phyloP scores from a whole-genome alignment of 495 filamentous ascomycete species.

The Penicillium diatomitis region DNA sequence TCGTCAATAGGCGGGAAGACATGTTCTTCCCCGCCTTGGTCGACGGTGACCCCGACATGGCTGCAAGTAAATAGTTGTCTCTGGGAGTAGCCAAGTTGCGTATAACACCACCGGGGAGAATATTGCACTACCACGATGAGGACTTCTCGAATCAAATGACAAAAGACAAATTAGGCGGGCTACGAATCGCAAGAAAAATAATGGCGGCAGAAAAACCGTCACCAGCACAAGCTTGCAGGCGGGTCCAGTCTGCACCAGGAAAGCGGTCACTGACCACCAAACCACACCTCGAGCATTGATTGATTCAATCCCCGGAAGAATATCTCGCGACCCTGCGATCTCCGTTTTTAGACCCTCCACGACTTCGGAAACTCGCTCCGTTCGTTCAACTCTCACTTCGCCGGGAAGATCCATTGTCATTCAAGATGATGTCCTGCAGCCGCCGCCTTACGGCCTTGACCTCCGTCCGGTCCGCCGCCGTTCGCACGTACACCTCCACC shows the following conservation, averaged over 20 bases:
- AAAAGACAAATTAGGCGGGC: background rate
- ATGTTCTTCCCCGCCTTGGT: constrained; percentile 56
- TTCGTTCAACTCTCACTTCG: constrained; percentile 6
- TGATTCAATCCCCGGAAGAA: constrained; percentile 20
- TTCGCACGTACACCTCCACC: constrained; percentile 41
- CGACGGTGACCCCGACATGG: constrained; percentile 28
- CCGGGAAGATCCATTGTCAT: constrained; percentile 17
- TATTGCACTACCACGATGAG: too few species aligned
- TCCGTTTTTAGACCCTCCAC: constrained; percentile 11
- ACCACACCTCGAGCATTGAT: constrained; percentile 25
- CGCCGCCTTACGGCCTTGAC: constrained; percentile 38
- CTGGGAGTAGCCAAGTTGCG: too few species aligned
- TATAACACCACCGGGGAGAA: too few species aligned
- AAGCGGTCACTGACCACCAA: constrained; percentile 16
- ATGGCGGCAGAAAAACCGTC: constrained; percentile 14
- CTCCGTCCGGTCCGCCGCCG: constrained; percentile 25
- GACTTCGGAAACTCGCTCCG: background rate
- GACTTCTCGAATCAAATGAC: too few species aligned
- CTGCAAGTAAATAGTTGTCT: constrained; percentile 11
- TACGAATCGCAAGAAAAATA: constrained; percentile 6
- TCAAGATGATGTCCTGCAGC: constrained; percentile 49
- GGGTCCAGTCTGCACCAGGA: background rate
- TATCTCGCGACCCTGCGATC: background rate
- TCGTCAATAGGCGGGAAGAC: constrained; percentile 84
- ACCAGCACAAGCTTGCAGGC: background rate